phyloP scores from a whole-genome alignment of 306 rosid genomes.

The Lathyrus sativus region DNA sequence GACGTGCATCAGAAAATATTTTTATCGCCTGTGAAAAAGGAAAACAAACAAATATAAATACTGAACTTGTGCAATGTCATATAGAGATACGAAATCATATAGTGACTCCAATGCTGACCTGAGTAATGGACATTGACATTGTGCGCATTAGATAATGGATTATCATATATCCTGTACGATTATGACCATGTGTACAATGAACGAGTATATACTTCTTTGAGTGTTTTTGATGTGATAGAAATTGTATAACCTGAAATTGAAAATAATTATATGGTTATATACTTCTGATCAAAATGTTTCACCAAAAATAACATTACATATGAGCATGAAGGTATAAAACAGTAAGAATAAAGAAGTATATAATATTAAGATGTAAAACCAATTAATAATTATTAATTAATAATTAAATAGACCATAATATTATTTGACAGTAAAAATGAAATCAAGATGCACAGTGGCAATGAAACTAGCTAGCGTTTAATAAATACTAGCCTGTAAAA shows the following conservation, averaged over 20 bases:
- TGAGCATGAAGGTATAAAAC: constrained; percentile 21
- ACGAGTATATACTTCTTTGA: constrained; percentile 87
- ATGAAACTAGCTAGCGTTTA: neutral
- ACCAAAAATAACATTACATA: constrained; percentile 9
- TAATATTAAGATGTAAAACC: constrained; percentile 28
- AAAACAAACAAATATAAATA: constrained; percentile 32
- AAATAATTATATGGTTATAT: constrained; percentile 31
- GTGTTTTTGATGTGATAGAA: constrained; percentile 79
- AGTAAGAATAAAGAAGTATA: constrained; percentile 12
- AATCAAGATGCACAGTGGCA: constrained; percentile 4
- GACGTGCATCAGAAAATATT: constrained; percentile 82
- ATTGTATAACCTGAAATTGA: constrained; percentile 71
- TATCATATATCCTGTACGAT: constrained; percentile 98
- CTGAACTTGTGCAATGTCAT: constrained; percentile 25
- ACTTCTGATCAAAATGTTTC: constrained; percentile 8
- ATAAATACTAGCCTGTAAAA: neutral
- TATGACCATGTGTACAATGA: constrained; percentile 98
- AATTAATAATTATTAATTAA: neutral
- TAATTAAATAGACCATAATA: constrained; percentile 4
- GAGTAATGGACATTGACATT: constrained; percentile 61
- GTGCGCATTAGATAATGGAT: constrained; percentile 88
- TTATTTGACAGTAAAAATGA: constrained; percentile 10
- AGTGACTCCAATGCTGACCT: constrained; percentile 55
- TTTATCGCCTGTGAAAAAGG: constrained; percentile 71
- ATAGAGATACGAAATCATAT: constrained; percentile 24